Evolutionary conservation across 2,329 filamentous ascomycete genomes (phyloP).

Genomic region (Stagonosporopsis chrysanthemi): DNA sequence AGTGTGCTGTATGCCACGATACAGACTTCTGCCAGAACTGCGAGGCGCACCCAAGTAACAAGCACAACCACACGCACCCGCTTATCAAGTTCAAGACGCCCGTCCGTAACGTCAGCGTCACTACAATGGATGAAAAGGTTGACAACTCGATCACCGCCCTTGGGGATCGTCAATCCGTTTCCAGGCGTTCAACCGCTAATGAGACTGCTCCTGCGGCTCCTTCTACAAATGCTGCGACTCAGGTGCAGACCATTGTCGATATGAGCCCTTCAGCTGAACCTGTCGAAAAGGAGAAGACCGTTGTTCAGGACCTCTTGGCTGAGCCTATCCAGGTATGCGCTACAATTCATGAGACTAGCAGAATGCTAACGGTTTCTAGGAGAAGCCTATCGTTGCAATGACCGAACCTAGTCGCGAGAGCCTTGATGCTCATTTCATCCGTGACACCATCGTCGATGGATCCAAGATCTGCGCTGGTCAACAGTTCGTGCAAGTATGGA

Average conservation of each 20-base stretch:
- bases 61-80: slow-evolving; percentile 94
- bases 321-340: slow-evolving; percentile 32
- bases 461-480: slow-evolving; percentile 73
- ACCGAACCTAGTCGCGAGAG: slow-evolving; percentile 17
- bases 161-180: slow-evolving; percentile 67
- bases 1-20: slow-evolving; percentile 95
- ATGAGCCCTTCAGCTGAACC: slow-evolving; percentile 66
- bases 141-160: slow-evolving; percentile 72
- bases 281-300: slow-evolving; percentile 53
- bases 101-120: slow-evolving; percentile 85
- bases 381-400: slow-evolving; percentile 33
- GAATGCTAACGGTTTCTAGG: slow-evolving; percentile 36
- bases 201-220: slow-evolving; percentile 58
- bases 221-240: slow-evolving; percentile 62
- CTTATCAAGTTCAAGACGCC: slow-evolving; percentile 97
- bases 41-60: slow-evolving; percentile 84
- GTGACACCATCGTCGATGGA: slow-evolving; percentile 81
- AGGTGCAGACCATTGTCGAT: slow-evolving; percentile 69
- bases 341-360: slow-evolving; percentile 31
- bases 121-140: slow-evolving; percentile 79
- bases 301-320: slow-evolving; percentile 48
- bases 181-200: slow-evolving; percentile 58
- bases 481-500: slow-evolving; percentile 90
- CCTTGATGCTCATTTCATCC: slow-evolving; percentile 73
- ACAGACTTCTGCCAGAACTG: slow-evolving; percentile 94